Percentiles rank a stretch among this genome's conserved stretches.
Evolutionary conservation across 108 stramenopile species (phyloP).

Genomic region (Conticribra guillardii): DNA sequence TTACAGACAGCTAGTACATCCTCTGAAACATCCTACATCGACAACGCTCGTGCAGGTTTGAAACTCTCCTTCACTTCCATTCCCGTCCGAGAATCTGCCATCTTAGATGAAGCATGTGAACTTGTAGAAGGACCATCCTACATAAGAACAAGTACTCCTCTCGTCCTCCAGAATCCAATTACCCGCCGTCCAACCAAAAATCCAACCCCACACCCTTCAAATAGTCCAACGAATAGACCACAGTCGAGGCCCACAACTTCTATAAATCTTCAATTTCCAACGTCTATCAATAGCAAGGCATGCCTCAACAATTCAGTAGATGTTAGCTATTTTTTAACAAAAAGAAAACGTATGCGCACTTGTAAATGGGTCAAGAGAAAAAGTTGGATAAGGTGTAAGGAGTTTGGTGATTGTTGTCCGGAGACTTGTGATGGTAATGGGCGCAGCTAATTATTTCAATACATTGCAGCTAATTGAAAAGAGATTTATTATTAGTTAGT

Average conservation of each 20-base stretch:
- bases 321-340: constrained; percentile 7
- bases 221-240: background rate
- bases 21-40: too few species aligned
- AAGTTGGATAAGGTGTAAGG: constrained; percentile 1
- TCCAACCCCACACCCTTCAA: too few species aligned
- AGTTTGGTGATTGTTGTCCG: constrained; percentile 25
- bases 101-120: constrained; percentile 11
- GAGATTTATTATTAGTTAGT: too few species aligned
- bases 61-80: constrained; percentile 5
- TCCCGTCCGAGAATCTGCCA: background rate
- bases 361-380: constrained; percentile 20
- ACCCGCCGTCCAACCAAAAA: too few species aligned
- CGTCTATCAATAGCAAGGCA: background rate
- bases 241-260: background rate
- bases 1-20: too few species aligned
- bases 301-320: background rate
- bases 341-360: background rate
- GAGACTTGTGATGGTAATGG: constrained; percentile 11
- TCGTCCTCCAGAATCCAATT: background rate
- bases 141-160: background rate
- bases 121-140: constrained; percentile 8
- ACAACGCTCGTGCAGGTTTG: background rate
- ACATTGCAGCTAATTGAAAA: too few species aligned
- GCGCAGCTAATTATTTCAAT: too few species aligned
- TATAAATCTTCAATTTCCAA: background rate